Base-by-base conservation (phyloP, 495 filamentous ascomycete genomes). In the Parathielavia appendiculata region DNA sequence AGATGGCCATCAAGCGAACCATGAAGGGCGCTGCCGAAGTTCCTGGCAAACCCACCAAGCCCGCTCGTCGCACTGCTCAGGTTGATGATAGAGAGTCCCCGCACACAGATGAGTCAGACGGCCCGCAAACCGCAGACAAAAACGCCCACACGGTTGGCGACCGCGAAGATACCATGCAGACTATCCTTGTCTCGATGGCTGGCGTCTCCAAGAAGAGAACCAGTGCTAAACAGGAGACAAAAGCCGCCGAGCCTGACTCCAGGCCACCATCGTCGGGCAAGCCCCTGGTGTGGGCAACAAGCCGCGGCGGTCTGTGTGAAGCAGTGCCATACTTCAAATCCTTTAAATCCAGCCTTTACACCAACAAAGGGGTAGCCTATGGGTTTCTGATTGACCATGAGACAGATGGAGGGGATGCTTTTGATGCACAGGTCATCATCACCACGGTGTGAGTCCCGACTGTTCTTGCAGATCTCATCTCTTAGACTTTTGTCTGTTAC, bases 351-450 rank as follows among this genome's bases (percentile, higher is more conserved):
- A 83, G 83, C 16, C 62, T 79, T 2, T 82, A 91, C 57, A 69
- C 75, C 1, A 63, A 63, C 2, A 65, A 77, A 2, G 66, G 72
- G 4, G 51, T 83, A 17, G 77, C 76, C 7, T 72, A 72, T 20
- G 86, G 83, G 1, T 83, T 86, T 53, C 70, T 92, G 1, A 69
- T 89, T 22, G 88, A 91, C 64, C 71, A 71, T 1, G 77, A 84
- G 57, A 72, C 72, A 26, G 80, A 79, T 0, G 53, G 62, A 0
- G 74, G 84, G 4, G 82, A 89, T 26, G 77, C 82, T 46, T 79
- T 90, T 17, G 79, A 80, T 38, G 76, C 79, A 1, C 80, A 89
- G 48, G 70, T 92, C 13, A 73, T 91, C 23, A 87, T 95, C 38
- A 81, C 83, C 10, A 72, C 81, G 61, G 65, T 79, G 88, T 90